These are phyloP conservation scores for Onygenales sp. DNA, from an alignment of 2,329 filamentous ascomycete genomes.

Conservation along the genomic window DNA sequence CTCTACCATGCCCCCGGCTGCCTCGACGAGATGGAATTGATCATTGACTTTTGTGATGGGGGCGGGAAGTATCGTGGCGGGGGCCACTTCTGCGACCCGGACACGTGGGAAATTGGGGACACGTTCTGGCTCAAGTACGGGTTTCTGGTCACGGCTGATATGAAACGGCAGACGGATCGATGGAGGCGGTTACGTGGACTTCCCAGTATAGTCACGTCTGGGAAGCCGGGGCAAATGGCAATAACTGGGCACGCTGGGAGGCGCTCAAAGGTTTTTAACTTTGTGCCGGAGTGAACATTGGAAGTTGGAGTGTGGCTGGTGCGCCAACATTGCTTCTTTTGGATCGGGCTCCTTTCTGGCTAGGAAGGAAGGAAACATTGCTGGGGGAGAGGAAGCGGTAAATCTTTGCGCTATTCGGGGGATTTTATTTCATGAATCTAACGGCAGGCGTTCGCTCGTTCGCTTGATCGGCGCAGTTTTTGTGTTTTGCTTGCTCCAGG, in stretches of 20 bases:
- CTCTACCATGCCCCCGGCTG: neutral
- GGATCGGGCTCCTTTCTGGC: neutral
- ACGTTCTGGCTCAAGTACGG: slow-evolving; percentile 3
- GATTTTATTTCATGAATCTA: too few species aligned
- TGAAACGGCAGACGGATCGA: neutral
- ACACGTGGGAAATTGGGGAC: slow-evolving; percentile 2
- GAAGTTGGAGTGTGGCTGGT: too few species aligned
- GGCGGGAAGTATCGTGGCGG: neutral
- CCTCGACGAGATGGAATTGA: slow-evolving; percentile 1
- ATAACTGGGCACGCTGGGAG: neutral
- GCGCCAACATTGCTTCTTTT: neutral
- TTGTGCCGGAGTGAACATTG: neutral
- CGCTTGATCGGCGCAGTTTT: too few species aligned
- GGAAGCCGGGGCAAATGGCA: neutral
- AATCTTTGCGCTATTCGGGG: too few species aligned
- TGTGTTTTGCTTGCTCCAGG: too few species aligned
- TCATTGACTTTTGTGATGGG: neutral
- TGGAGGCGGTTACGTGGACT: neutral
- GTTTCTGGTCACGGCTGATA: neutral
- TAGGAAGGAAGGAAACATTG: too few species aligned
- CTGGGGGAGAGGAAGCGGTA: too few species aligned
- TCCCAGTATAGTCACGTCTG: neutral
- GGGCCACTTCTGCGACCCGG: slow-evolving; percentile 1
- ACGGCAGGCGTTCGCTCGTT: too few species aligned
- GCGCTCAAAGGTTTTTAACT: neutral